Base-by-base conservation (phyloP, 2,329 filamentous ascomycete genomes). In the Dendrostoma leiphaemia region DNA sequence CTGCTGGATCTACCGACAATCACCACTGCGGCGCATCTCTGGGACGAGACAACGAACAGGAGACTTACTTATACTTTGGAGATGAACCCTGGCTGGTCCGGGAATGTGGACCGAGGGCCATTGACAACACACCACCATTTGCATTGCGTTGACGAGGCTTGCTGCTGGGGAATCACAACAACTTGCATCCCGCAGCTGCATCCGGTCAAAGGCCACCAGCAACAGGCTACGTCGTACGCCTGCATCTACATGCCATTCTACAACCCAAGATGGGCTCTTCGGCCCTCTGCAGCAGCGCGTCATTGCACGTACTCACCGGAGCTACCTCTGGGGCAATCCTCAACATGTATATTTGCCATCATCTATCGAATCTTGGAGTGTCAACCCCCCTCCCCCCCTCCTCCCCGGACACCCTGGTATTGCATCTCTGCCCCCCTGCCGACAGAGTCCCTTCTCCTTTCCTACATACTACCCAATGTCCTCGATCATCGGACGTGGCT, bases 1-100 rank as follows among this genome's bases (percentile, higher is more conserved):
- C n/a, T n/a, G n/a, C n/a, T n/a, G n/a, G n/a, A n/a, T n/a, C n/a
- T n/a, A n/a, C n/a, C n/a, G 46, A 37, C 8, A 6, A 21, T 40
- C 10, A 15, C 12, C 17, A 31, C 17, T 6, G 6, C 28, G 17
- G 43, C 17, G 26, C n/a, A 31, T 17, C 21, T 19, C 26, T n/a
- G 13, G 9, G 12, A 38, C 34, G 29, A 40, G 43, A 41, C 37
- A 48, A 45, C 19, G 47, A 59, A 52, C 31, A 44, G 29, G 56
- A 59, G 55, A 50, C 54, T 62, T 67, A 65, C 63, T 67, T 67
- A 67, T 67, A 66, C 58, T 62, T 61, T 45, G 29, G 38, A 51
- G 46, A 38, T 35, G 43, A 48, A 45, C 38, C 59, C 61, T 57
- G 48, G 54, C 53, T 51, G 43, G 51, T 48, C 43, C 53, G 45